Evolutionary conservation across 2,329 filamentous ascomycete species (phyloP).

Genomic region (Exutisphaerella laricina): DNA sequence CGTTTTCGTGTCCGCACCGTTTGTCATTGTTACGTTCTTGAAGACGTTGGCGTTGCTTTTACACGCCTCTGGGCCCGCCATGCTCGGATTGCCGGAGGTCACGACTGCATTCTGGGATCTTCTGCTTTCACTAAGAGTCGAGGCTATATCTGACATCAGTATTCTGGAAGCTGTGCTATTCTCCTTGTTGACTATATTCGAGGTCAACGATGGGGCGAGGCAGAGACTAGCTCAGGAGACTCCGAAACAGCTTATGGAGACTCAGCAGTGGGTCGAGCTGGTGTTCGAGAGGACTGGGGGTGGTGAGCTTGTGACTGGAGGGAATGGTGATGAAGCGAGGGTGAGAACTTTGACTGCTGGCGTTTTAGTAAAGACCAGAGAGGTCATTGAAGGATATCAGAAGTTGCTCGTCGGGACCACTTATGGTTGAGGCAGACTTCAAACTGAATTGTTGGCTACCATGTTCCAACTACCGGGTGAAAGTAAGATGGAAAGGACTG

Average conservation of each 20-base stretch:
- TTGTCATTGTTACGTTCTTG: conserved; percentile 71
- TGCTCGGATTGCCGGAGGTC: conserved; percentile 68
- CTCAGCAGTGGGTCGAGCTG: conserved; percentile 74
- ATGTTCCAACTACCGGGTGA: too few species aligned
- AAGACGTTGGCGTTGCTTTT: conserved; percentile 81
- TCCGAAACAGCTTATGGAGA: conserved; percentile 74
- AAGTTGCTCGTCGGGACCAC: conserved; percentile 61
- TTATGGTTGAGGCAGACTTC: conserved; percentile 4
- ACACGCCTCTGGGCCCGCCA: conserved; percentile 75
- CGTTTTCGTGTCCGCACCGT: conserved; percentile 65
- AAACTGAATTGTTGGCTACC: too few species aligned
- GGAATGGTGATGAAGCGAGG: conserved; percentile 71
- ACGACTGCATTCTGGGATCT: conserved; percentile 80
- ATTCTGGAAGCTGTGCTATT: conserved; percentile 73
- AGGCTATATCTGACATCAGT: conserved; percentile 41
- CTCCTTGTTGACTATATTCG: conserved; percentile 70
- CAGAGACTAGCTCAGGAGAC: conserved; percentile 67
- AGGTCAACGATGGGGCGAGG: conserved; percentile 67
- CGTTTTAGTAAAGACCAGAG: conserved; percentile 69
- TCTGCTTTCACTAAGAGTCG: conserved; percentile 63
- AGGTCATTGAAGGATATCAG: conserved; percentile 78
- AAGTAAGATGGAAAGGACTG: too few species aligned
- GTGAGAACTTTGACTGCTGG: conserved; percentile 74
- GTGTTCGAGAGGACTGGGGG: conserved; percentile 57
- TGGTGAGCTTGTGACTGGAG: conserved; percentile 39